Evolutionary conservation across 73 alveolate species (phyloP), one percentile per base, ranked within the genome.

Genomic region (Loxodes magnus): DNA sequence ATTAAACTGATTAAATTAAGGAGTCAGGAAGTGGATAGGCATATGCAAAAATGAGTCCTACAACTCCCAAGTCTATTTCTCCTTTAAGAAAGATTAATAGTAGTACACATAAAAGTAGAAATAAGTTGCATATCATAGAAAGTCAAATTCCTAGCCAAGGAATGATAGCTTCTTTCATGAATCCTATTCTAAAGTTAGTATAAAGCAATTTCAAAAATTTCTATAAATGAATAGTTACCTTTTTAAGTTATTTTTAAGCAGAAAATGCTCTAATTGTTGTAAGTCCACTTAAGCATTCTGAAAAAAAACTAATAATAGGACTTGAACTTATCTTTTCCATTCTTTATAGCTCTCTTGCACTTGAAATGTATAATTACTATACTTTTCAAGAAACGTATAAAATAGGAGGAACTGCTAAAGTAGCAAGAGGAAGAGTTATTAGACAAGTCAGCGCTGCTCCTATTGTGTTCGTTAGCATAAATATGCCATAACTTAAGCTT

Each of bases 311-410:
- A 15, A 82, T 59, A 41, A 82, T 71, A 0, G 95, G 95, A 4
- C 88, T 62, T 44, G 86, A 71, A 37, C 79, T 54, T 16, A 82
- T 60, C 12, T 84, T 56, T 56, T 82, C 95, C 41, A 82, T 52
- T 51, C 95, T 71, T 37, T 71, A 52, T 5, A 82, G 64, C 61
- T 82, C 95, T 59, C 95, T 82, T 41, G 79, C 60, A 24, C 83
- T 63, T 39, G 64, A 61, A 35, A 82, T 52, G 60, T 77, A 82
- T 55, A 71, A 82, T 43, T 60, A 19, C 24, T 69, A 12, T 25
- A 69, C 31, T 64, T 61, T 16, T 50, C 56, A 46, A 43, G 82
- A 52, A 42, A 72, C 15, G 43, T 65, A 46, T 9, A 46, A 10
- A 10, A 41, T 19, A 10, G 17, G 5, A 10, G 59, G 59, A 25